Conservation (phyloP, 2,329 filamentous ascomycete genomes). For the Myotisia sp. region DNA sequence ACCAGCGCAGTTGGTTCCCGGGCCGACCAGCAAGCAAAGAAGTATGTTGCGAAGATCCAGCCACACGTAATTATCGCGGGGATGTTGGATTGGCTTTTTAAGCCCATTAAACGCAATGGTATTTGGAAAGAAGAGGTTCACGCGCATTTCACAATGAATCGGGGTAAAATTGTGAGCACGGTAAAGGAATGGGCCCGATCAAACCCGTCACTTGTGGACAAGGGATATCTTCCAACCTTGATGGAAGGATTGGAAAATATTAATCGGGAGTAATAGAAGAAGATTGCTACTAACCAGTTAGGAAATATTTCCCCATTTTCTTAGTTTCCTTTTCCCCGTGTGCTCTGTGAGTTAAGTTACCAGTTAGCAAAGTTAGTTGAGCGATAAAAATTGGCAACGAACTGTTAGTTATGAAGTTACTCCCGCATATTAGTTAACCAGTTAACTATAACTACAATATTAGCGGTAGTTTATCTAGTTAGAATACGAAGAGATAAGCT, state of each 20-base stretch:
- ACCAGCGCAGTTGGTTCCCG: conserved; percentile 12
- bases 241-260: conserved; percentile 1
- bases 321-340: no score
- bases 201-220: conserved; percentile 13
- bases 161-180: conserved; percentile 9
- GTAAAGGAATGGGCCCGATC: conserved; percentile 37
- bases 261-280: no score
- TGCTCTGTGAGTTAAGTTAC: no score
- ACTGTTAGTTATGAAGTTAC: no score
- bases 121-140: conserved; percentile 13
- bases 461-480: no score
- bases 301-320: no score
- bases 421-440: no score
- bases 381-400: no score
- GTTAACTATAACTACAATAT: no score
- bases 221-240: neutral
- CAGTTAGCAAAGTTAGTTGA: no score
- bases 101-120: conserved; percentile 9
- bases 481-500: no score
- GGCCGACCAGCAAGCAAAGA: conserved; percentile 11
- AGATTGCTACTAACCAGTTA: no score
- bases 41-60: conserved; percentile 20
- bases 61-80: conserved; percentile 9
- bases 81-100: conserved; percentile 12
- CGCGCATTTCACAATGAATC: conserved; percentile 12